Base-by-base conservation (phyloP, 768 basidiomycete species). In the Lepiota venenata region DNA sequence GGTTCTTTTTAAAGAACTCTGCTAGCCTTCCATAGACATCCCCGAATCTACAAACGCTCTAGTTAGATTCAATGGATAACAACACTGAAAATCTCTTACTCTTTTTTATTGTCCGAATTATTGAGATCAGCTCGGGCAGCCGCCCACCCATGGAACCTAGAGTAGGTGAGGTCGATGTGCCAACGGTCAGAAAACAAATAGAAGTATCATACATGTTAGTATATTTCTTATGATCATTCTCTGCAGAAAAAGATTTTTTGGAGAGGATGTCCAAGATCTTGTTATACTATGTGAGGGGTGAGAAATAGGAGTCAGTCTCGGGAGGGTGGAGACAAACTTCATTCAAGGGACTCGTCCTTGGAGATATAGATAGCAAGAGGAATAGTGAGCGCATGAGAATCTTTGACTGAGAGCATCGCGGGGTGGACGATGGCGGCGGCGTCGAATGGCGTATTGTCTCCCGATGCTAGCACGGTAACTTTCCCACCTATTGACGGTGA, bases 121-220 rank as follows among this genome's bases (percentile, higher is more conserved):
- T 75, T 71, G 50, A 85, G 69, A 63, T 86, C 70, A 1, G 74
- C 84, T 44, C 84, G 73, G 2, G 85, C 84, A 16, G 82, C 85
- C 4, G 84, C 81, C 72, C 77, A 87, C 32, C 84, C 84, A 59
- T 86, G 84, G 69, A 78, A 77, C 71, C 80, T 82, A 16, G 45
- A 11, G n/a, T 37, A 50, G 7, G 54, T 48, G 21, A 6, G 15
- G 6, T 44, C 38, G 22, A 22, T 21, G n/a, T 8, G 9, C n/a
- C 3, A 29, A 14, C 32, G 20, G 11, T 8, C 14, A 36, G 42
- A 18, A 16, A 15, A 27, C 3, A 55, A 48, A 47, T 42, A 12
- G 15, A 43, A 14, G 18, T 1, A 64, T 66, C 42, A 55, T 25
- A 78, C 76, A 80, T 79, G 57, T 72, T 74, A 2, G 69, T 45